A percentile compares a stretch with the other conserved stretches of the same genome.
These are phyloP conservation scores for Cryptosporidium meleagridis DNA, from an alignment of 169 alveolate genomes.

Conservation along the genomic window DNA sequence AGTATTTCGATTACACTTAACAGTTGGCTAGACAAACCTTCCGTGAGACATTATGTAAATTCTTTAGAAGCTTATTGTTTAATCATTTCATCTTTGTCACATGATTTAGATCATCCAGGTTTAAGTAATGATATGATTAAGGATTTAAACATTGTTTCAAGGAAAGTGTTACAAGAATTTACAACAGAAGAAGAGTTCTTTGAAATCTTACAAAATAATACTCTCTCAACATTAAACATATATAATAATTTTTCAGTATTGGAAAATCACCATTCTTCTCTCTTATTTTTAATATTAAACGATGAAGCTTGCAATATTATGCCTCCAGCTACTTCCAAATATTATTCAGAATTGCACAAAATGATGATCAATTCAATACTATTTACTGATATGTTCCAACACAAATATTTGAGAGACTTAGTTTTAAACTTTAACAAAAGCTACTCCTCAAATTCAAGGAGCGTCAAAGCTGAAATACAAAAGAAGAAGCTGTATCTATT, in stretches of 20 bases:
- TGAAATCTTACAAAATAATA: neutral
- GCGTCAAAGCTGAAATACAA: neutral
- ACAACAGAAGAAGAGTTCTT: neutral
- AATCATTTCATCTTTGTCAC: slow-evolving; percentile 37
- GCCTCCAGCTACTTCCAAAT: slow-evolving; percentile 31
- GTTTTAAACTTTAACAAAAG: neutral
- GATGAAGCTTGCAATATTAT: slow-evolving; percentile 30
- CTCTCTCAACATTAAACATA: slow-evolving; percentile 16
- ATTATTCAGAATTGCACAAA: neutral
- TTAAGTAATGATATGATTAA: slow-evolving; percentile 29
- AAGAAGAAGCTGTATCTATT: slow-evolving; percentile 13
- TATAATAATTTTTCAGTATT: slow-evolving; percentile 40
- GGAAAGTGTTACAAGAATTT: neutral
- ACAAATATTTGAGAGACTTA: neutral
- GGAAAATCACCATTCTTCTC: slow-evolving; percentile 65
- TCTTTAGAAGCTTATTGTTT: slow-evolving; percentile 66
- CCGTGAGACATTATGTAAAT: slow-evolving; percentile 3
- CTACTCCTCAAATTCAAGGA: neutral
- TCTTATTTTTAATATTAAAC: slow-evolving; percentile 30
- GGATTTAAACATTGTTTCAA: neutral
- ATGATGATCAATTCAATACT: slow-evolving; percentile 44
- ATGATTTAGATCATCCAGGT: slow-evolving; percentile 70
- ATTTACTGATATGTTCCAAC: slow-evolving; percentile 51
- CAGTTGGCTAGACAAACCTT: slow-evolving; percentile 53
- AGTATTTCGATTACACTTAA: slow-evolving; percentile 44